Percentiles rank a stretch among this genome's conserved stretches.
Evolutionary conservation across 805 yeast species (phyloP).

Genomic region (Zygosaccharomyces gambellarensis): DNA sequence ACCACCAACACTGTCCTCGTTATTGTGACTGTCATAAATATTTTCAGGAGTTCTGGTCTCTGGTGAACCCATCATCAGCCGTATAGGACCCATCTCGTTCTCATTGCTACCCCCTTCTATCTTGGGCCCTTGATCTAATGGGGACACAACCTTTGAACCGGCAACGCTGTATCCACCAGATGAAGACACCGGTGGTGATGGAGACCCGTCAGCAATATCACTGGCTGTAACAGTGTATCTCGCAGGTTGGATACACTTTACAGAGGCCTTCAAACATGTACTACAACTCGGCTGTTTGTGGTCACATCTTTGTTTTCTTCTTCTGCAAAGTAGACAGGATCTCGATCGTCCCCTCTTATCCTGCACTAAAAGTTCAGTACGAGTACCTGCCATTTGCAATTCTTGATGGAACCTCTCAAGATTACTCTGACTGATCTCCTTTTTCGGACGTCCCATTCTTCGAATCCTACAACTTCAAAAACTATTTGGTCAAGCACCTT

Average conservation of each 20-base stretch:
- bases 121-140: not conserved
- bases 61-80: not conserved
- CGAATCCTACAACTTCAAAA: not conserved
- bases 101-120: not conserved
- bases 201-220: not conserved
- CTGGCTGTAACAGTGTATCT: slow-evolving; percentile 39
- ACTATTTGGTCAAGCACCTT: not conserved
- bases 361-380: slow-evolving; percentile 25
- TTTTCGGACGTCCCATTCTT: slow-evolving; percentile 36
- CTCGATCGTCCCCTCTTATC: slow-evolving; percentile 55
- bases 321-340: slow-evolving; percentile 52
- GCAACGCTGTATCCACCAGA: slow-evolving; percentile 1
- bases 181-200: not conserved
- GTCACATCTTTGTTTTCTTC: slow-evolving; percentile 60
- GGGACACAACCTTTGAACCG: not conserved
- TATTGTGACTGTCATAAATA: not conserved
- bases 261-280: slow-evolving; percentile 60
- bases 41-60: not conserved
- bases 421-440: slow-evolving; percentile 33
- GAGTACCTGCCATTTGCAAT: slow-evolving; percentile 33
- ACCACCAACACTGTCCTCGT: not conserved
- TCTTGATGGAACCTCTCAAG: slow-evolving; percentile 34
- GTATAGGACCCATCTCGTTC: not conserved
- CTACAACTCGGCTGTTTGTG: slow-evolving; percentile 61
- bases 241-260: slow-evolving; percentile 59